Conservation (phyloP, 257 asterid genomes). For the Primulina eburnea region DNA sequence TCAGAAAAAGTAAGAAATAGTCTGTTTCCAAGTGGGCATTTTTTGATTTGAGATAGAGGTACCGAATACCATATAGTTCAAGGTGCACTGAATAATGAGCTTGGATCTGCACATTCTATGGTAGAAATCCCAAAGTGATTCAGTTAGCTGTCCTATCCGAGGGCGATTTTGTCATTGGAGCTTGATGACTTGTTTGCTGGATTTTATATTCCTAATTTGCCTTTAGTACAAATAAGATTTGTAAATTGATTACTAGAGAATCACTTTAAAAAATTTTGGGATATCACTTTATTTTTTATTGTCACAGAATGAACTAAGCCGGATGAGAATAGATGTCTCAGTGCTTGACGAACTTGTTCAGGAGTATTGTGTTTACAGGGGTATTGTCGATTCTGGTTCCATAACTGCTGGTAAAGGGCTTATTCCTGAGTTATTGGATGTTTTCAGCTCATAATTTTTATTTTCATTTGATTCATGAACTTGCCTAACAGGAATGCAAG, state of each 20-base stretch:
- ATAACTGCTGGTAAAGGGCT: conserved; percentile 39
- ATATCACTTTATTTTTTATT: conserved; percentile 26
- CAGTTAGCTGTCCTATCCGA: background rate
- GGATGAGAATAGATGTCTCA: conserved; percentile 67
- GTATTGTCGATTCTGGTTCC: conserved; percentile 59
- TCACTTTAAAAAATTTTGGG: conserved; percentile 10
- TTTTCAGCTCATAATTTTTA: conserved; percentile 13
- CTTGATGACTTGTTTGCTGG: background rate
- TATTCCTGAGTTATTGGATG: conserved; percentile 12
- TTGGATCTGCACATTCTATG: background rate
- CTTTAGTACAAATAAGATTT: no score
- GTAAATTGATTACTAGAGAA: background rate
- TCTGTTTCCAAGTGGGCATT: background rate
- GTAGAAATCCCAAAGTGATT: no score
- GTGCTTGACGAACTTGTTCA: conserved; percentile 87
- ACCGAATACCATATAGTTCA: background rate
- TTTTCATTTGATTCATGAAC: conserved; percentile 10
- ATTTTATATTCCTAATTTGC: background rate
- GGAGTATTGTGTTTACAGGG: conserved; percentile 92
- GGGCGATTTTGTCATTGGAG: background rate
- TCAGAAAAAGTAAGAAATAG: background rate
- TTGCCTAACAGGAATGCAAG: conserved; percentile 38
- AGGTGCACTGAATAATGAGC: background rate
- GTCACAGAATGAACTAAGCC: conserved; percentile 89
- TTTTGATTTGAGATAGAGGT: background rate